Conservation (phyloP, 2,329 filamentous ascomycete genomes). For the Pseudogymnoascus sp. region DNA sequence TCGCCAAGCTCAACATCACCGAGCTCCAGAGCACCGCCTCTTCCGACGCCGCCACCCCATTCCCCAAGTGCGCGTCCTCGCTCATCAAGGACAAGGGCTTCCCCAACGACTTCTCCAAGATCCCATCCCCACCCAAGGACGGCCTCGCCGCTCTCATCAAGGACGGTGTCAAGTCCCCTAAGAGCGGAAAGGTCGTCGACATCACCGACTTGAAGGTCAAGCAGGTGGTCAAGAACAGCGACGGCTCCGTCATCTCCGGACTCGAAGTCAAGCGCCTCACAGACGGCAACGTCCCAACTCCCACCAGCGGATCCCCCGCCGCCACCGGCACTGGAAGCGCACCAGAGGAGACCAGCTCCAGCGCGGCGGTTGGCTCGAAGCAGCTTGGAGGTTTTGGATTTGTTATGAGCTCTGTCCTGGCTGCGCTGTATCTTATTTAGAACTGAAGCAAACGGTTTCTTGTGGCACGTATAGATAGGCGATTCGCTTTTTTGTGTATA, state of each 20-base stretch:
- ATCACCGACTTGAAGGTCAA: conserved; percentile 47
- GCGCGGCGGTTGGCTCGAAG: not conserved
- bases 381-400: not conserved
- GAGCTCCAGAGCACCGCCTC: conserved; percentile 56
- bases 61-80: conserved; percentile 56
- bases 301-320: conserved; percentile 23
- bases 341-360: not conserved
- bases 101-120: conserved; percentile 72
- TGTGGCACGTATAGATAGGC: not conserved
- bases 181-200: conserved; percentile 54
- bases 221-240: conserved; percentile 47
- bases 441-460: not conserved
- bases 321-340: conserved; percentile 9
- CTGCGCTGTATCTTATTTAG: not conserved
- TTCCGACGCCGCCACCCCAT: conserved; percentile 41
- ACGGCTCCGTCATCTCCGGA: conserved; percentile 50
- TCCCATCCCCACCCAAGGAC: conserved; percentile 45
- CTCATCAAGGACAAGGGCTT: conserved; percentile 64
- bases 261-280: conserved; percentile 49
- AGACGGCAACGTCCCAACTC: conserved; percentile 45
- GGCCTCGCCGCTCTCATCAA: conserved; percentile 66
- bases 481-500: not conserved
- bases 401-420: not conserved
- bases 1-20: conserved; percentile 63
- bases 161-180: conserved; percentile 60